Conservation (phyloP, 2,329 filamentous ascomycete genomes). For the Colletotrichum navitas region DNA sequence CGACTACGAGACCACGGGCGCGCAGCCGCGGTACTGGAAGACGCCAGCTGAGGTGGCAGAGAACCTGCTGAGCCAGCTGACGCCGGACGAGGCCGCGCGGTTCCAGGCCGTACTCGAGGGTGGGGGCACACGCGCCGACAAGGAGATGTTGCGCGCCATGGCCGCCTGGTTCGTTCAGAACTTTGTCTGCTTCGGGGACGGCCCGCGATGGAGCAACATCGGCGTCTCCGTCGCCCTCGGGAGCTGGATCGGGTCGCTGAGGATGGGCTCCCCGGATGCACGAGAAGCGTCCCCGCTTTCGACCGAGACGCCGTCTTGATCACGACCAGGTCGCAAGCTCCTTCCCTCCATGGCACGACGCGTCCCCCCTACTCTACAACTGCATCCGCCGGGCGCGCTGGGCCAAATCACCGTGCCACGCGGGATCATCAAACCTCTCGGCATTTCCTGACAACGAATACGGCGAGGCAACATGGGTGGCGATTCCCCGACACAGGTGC, state of each 20-base stretch:
- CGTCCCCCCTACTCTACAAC: background rate
- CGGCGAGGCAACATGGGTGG: background rate
- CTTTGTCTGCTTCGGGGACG: slow-evolving; percentile 38
- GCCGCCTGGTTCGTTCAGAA: slow-evolving; percentile 21
- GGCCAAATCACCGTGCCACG: background rate
- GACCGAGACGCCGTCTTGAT: background rate
- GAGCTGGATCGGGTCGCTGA: slow-evolving; percentile 27
- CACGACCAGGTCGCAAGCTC: background rate
- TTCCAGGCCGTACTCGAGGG: slow-evolving; percentile 32
- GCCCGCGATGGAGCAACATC: slow-evolving; percentile 33
- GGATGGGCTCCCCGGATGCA: background rate
- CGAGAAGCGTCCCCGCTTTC: no score
- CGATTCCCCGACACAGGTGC: background rate
- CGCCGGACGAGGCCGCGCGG: background rate
- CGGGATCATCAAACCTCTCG: background rate
- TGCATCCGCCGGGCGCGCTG: background rate
- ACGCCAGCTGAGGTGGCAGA: slow-evolving; percentile 24
- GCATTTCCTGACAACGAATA: background rate
- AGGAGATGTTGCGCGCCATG: slow-evolving; percentile 6
- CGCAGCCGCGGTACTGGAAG: slow-evolving; percentile 35
- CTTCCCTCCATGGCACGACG: no score
- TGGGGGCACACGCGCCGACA: slow-evolving; percentile 1
- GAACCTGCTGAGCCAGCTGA: background rate
- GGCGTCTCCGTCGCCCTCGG: slow-evolving; percentile 29
- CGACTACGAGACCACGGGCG: background rate